Evolutionary conservation across 1,284 basidiomycete genomes (phyloP), one percentile per base, ranked within the genome.

Genomic region (Ceratobasidium sp.): DNA sequence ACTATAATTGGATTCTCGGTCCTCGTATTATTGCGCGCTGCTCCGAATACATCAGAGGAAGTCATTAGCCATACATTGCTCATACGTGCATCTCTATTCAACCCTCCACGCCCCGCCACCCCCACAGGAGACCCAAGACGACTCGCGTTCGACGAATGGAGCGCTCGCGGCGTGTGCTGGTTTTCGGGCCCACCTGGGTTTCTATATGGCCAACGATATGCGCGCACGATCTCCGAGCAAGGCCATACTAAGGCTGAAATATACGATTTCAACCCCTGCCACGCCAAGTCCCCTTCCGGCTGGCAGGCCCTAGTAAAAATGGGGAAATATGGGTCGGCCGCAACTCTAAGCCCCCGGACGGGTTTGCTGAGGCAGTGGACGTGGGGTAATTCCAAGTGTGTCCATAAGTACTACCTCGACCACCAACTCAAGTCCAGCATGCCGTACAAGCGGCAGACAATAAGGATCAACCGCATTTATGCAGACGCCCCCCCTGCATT

Each of bases 261-360:
- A 9, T 72, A 60, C 56, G 57, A 72, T 72, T 72, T 72, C 45
- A 72, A 72, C 36, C 69, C 54, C 5, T 72, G 27, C 22, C 69
- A 72, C 24, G 45, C 45, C 17, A 27, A 31, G 7, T 4, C 45
- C n/a, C 44, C 50, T 33, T 41, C 69, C 4, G 69, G 69, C 9
- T 59, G 69, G 69, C 45, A 54, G n/a, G 33, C 54, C 9, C 48
- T 72, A 8, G 15, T 72, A 27, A 60, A 51, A 8, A 24, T 19
- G 0, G 45, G 53, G 17, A 72, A 44, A 17, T 9, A 45, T 22
- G 8, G 33, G 44, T 51, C 27, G 27, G 5, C 41, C 29, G 19
- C 29, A 8, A 41, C 44, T 6, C 45, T 60, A 33, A n/a, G 3
- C 11, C 69, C 69, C 27, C 60, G 31, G 17, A 48, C 60, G 56